Conservation (phyloP, 495 filamentous ascomycete species). For the Lasiosphaeria miniovina region DNA sequence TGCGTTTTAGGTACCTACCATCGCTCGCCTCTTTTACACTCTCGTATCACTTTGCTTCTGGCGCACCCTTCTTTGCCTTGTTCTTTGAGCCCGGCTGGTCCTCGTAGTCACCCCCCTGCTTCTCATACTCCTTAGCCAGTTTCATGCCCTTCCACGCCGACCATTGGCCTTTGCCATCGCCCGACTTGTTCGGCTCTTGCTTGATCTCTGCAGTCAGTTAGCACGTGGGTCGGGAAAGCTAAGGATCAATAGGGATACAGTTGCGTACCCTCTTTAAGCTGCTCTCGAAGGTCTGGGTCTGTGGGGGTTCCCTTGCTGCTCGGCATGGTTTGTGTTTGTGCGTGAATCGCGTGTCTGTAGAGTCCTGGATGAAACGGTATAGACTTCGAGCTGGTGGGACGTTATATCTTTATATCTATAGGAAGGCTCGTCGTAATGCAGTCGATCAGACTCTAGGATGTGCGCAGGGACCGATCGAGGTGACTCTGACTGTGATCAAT, state of each 20-base stretch:
- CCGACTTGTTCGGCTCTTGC: constrained; percentile 53
- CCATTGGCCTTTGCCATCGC: constrained; percentile 53
- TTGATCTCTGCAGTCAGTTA: constrained; percentile 35
- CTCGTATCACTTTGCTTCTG: constrained; percentile 34
- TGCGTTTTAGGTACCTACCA: too few species aligned
- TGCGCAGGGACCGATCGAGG: too few species aligned
- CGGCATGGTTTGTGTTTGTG: constrained; percentile 12
- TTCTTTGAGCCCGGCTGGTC: constrained; percentile 52
- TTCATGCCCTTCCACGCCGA: constrained; percentile 57
- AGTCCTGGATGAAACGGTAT: not conserved
- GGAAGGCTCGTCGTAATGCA: too few species aligned
- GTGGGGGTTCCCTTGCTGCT: constrained; percentile 52
- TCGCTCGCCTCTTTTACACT: too few species aligned
- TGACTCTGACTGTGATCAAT: not conserved
- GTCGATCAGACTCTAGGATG: too few species aligned
- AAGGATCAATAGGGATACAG: too few species aligned
- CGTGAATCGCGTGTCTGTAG: not conserved
- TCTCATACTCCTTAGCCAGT: constrained; percentile 54
- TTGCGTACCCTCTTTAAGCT: constrained; percentile 44
- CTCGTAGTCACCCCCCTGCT: constrained; percentile 50
- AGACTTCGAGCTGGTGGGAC: not conserved
- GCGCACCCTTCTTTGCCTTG: constrained; percentile 47
- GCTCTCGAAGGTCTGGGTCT: constrained; percentile 49
- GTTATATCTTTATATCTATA: too few species aligned
- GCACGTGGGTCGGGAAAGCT: too few species aligned